These are phyloP conservation scores for Amauroascus niger DNA, from an alignment of 2,329 filamentous ascomycete species.

Conservation along the genomic window DNA sequence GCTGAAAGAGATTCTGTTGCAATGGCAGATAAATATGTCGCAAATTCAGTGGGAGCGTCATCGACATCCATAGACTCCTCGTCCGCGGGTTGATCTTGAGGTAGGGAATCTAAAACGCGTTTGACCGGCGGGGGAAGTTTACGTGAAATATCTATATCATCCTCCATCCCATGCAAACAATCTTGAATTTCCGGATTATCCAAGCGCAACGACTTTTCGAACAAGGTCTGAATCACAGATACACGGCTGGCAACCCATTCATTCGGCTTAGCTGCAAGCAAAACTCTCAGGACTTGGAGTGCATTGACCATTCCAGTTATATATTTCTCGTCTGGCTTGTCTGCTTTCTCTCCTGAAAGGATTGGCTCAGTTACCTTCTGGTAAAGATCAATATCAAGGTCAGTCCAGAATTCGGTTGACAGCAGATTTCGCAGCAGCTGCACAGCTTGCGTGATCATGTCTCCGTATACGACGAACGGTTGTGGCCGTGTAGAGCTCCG, in stretches of 20 bases:
- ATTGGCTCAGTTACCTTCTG: conserved; percentile 82
- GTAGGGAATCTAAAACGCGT: conserved; percentile 79
- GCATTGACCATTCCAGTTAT: conserved; percentile 86
- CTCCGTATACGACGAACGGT: conserved; percentile 51
- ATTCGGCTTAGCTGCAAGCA: conserved; percentile 76
- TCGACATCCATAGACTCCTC: conserved; percentile 73
- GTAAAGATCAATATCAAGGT: conserved; percentile 84
- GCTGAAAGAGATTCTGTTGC: conserved; percentile 79
- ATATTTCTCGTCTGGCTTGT: conserved; percentile 73
- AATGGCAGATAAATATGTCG: conserved; percentile 71
- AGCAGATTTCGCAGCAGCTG: conserved; percentile 73
- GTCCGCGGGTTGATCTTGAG: conserved; percentile 66
- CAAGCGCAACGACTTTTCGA: conserved; percentile 80
- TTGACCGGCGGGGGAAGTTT: conserved; percentile 66
- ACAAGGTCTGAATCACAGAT: conserved; percentile 67
- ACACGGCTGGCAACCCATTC: conserved; percentile 83
- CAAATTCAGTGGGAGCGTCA: conserved; percentile 72
- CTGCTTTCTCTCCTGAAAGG: conserved; percentile 70
- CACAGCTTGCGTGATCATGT: conserved; percentile 79
- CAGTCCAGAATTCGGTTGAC: conserved; percentile 80
- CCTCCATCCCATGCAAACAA: conserved; percentile 67
- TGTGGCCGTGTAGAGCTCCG: conserved; percentile 36
- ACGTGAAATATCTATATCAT: conserved; percentile 58
- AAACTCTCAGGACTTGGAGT: conserved; percentile 79
- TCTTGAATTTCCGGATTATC: conserved; percentile 91